phyloP scores from a whole-genome alignment of 1,284 basidiomycete species.

The Leccinum variabile region DNA sequence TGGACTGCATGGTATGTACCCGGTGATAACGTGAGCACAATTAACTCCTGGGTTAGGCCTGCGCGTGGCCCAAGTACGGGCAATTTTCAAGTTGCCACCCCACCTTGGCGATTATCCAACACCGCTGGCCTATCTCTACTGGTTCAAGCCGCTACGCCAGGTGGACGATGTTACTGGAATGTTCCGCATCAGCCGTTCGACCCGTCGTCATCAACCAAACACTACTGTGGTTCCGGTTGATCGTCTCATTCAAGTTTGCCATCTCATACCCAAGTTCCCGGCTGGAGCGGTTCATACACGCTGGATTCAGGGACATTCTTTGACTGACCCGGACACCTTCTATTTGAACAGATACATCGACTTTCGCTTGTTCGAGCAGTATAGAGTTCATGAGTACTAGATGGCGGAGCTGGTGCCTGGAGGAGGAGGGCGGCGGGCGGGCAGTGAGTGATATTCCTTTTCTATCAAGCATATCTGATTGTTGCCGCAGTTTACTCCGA shows the following conservation, averaged over 20 bases:
- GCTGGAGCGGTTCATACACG: not conserved
- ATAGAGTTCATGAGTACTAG: not conserved
- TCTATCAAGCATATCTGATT: too few species aligned
- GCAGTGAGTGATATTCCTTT: too few species aligned
- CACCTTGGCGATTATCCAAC: slow-evolving; percentile 1
- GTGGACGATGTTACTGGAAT: slow-evolving; percentile 1
- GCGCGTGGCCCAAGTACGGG: slow-evolving; percentile 6
- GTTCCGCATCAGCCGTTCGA: slow-evolving; percentile 2
- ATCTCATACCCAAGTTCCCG: slow-evolving; percentile 15
- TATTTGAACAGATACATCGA: slow-evolving; percentile 17
- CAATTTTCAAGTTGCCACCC: slow-evolving; percentile 14
- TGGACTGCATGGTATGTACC: slow-evolving; percentile 7
- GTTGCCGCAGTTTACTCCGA: too few species aligned
- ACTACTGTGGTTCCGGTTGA: not conserved
- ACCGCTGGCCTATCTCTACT: slow-evolving; percentile 10
- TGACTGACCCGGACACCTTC: not conserved
- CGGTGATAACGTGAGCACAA: not conserved
- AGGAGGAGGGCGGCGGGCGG: too few species aligned
- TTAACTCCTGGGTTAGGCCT: slow-evolving; percentile 1
- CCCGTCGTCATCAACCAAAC: not conserved
- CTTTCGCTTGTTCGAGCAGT: not conserved
- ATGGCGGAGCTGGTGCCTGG: too few species aligned
- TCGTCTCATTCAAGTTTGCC: slow-evolving; percentile 8
- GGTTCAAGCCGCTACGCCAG: slow-evolving; percentile 10
- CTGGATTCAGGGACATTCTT: slow-evolving; percentile 1